These are phyloP conservation scores for Cutaneotrichosporon sp. DNA, from an alignment of 1,284 basidiomycete genomes.

Conservation along the genomic window DNA sequence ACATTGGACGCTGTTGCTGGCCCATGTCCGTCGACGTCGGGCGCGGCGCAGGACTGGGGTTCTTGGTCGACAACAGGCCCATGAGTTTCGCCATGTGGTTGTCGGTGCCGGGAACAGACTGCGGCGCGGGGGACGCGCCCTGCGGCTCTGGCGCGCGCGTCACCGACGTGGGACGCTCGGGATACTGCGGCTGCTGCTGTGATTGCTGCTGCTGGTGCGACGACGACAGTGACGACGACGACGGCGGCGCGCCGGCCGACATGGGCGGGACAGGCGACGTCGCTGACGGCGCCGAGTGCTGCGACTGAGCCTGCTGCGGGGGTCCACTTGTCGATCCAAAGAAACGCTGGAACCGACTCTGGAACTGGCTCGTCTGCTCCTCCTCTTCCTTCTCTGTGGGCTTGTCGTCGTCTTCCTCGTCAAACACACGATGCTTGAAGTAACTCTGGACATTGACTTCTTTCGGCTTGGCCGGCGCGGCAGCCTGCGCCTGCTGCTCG, in stretches of 20 bases:
- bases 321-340: constrained; percentile 19
- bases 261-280: neutral
- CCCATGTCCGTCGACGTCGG: constrained; percentile 11
- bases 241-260: neutral
- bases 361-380: constrained; percentile 22
- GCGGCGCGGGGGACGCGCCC: neutral
- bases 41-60: constrained; percentile 12
- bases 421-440: constrained; percentile 24
- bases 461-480: constrained; percentile 24
- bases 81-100: constrained; percentile 39
- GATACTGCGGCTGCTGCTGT: neutral
- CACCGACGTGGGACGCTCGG: neutral
- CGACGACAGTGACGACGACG: neutral
- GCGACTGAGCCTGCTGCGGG: neutral
- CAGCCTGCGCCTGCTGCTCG: neutral
- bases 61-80: constrained; percentile 35
- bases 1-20: constrained; percentile 1
- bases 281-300: too few relatives aligned
- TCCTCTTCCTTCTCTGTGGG: constrained; percentile 14
- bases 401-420: constrained; percentile 17
- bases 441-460: constrained; percentile 40
- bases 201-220: neutral
- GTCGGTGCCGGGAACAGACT: constrained; percentile 13
- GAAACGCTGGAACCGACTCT: constrained; percentile 41
- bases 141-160: neutral